Evolutionary conservation across 2,329 filamentous ascomycete species (phyloP), one percentile per base, ranked within the genome.

Genomic region (Chaetomium sp.): DNA sequence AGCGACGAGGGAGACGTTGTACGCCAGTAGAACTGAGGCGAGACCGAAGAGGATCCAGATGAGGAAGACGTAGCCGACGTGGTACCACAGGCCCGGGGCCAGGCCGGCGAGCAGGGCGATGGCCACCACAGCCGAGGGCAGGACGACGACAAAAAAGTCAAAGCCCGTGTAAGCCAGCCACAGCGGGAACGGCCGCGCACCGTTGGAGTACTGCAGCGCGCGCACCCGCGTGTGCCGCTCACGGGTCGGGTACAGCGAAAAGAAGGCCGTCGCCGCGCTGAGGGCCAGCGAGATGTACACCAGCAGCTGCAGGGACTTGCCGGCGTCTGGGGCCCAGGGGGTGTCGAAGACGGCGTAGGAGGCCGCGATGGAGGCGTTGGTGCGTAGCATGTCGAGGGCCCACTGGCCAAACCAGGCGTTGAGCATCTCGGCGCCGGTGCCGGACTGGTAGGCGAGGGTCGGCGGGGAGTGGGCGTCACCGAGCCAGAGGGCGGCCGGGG

Each of bases 181-280:
- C 1, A 96, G 75, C 0, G 91, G 89, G 7, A 88, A 75, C 0
- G 88, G 86, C 10, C 88, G 79, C 34, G 96, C 90, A 47, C 91
- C 91, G 66, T 96, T 96, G 53, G 89, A 95, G 71, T 95, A 96
- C 69, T 96, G 87, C 35, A 96, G 75, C 12, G 88, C 87, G 51
- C 91, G 82, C 32, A 96, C 89, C 61, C 90, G 87, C 49, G 84
- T 77, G 9, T 90, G 75, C 33, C 90, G 80, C 70, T 96, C 91
- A 34, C 88, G 76, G n/a, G 89, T 95, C 0, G 90, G 89, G 66
- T 96, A 96, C 4, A 96, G 75, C 0, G 88, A 82, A 64, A 96
- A 95, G 75, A 96, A 91, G 11, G 87, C 89, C 0, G 91, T 90
- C 64, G 87, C 94, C 1, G 85, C 84, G 6, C 82, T 79, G 71